Conservation (phyloP, 208 protist species). For the Leishmania mexicana region DNA sequence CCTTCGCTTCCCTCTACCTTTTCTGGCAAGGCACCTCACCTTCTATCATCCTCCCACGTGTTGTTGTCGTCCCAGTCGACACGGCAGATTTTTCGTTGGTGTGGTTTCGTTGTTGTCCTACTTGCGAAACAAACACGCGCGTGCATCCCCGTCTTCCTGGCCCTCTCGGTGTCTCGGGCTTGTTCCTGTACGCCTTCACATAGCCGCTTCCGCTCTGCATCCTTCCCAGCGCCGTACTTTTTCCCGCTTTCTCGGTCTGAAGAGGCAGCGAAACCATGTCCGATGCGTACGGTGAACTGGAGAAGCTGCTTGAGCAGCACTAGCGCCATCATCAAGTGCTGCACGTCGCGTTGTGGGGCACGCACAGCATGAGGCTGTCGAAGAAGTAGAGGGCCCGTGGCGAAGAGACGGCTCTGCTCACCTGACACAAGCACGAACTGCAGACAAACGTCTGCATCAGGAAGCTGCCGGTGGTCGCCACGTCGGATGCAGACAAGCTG, state of each 20-base stretch:
- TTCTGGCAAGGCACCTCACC: not conserved
- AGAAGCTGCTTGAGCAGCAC: slow-evolving; percentile 38
- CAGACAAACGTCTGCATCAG: not conserved
- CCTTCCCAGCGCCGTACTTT: not conserved
- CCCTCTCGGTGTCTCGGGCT: not conserved
- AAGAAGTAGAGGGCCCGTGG: slow-evolving; percentile 37
- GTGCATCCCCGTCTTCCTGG: not conserved
- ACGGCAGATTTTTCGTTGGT: not conserved
- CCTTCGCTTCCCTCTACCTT: not conserved
- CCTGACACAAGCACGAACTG: not conserved
- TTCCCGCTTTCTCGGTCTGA: not conserved
- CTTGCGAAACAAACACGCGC: not conserved
- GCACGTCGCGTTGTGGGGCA: slow-evolving; percentile 50
- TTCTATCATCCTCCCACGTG: not conserved
- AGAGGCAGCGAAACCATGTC: not conserved
- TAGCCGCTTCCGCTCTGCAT: not conserved
- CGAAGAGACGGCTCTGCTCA: slow-evolving; percentile 41
- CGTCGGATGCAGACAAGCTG: not conserved
- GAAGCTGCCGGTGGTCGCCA: not conserved
- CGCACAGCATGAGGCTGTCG: slow-evolving; percentile 48
- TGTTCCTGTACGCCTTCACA: not conserved
- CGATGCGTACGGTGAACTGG: slow-evolving; percentile 49
- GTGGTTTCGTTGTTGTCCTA: not conserved
- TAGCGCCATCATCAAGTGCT: slow-evolving; percentile 52
- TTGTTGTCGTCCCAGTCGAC: not conserved